Evolutionary conservation across 768 basidiomycete species (phyloP).

Genomic region (Collybiopsis confluens): DNA sequence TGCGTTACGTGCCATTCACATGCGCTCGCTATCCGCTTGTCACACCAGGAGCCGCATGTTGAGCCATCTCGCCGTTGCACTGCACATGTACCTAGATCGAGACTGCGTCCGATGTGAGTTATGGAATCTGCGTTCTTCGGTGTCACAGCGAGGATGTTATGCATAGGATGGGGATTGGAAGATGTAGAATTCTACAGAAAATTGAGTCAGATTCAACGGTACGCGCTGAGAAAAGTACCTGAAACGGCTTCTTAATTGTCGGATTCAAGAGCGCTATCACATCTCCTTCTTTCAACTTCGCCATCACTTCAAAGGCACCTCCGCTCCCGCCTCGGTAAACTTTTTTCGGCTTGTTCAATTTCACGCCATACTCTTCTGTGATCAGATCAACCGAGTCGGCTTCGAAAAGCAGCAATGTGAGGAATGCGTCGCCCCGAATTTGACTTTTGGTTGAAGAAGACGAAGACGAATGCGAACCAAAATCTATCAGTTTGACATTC

Average conservation of each 20-base stretch:
- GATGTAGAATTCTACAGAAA: constrained; percentile 33
- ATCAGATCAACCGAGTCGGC: constrained; percentile 66
- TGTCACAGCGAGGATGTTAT: constrained; percentile 82
- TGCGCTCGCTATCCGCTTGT: constrained; percentile 78
- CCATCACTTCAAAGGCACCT: constrained; percentile 87
- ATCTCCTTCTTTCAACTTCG: constrained; percentile 83
- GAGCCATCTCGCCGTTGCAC: constrained; percentile 78
- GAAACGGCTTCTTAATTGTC: constrained; percentile 78
- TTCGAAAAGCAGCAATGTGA: constrained; percentile 86
- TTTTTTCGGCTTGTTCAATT: constrained; percentile 47
- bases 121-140: constrained; percentile 80
- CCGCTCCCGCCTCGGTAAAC: constrained; percentile 85
- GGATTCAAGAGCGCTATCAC: constrained; percentile 91
- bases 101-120: constrained; percentile 78
- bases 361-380: constrained; percentile 45
- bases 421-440: constrained; percentile 76
- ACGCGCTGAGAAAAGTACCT: constrained; percentile 41
- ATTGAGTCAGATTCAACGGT: neutral
- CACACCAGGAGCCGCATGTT: constrained; percentile 83
- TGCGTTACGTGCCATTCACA: constrained; percentile 91
- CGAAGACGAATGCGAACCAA: constrained; percentile 59
- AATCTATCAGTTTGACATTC: constrained; percentile 80
- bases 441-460: constrained; percentile 52
- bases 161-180: constrained; percentile 67
- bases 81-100: constrained; percentile 82